Conservation (phyloP, 2,329 filamentous ascomycete genomes). For the Trichoderma cornu-damae region DNA sequence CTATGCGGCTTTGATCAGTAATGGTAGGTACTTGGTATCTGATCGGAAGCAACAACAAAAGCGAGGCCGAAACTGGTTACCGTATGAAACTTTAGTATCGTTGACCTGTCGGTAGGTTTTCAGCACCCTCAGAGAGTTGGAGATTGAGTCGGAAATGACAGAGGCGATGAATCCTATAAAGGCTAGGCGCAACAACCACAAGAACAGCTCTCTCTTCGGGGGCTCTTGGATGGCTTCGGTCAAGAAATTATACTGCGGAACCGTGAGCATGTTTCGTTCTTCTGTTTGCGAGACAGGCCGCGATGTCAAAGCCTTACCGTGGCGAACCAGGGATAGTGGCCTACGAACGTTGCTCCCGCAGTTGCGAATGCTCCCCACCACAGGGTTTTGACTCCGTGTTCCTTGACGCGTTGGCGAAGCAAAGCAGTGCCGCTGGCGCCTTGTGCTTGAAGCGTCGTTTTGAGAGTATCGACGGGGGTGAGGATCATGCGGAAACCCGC, state of each 20-base stretch:
- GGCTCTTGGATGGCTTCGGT: conserved; percentile 38
- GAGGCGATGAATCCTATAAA: conserved; percentile 40
- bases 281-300: neutral
- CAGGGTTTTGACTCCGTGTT: conserved; percentile 41
- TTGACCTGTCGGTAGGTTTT: conserved; percentile 49
- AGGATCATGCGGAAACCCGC: conserved; percentile 44
- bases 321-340: conserved; percentile 48
- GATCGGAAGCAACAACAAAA: neutral
- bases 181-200: conserved; percentile 41
- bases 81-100: conserved; percentile 42
- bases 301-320: conserved; percentile 32
- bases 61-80: conserved; percentile 26
- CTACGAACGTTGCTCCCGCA: conserved; percentile 44
- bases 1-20: too few species aligned
- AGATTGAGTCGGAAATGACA: conserved; percentile 42
- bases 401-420: conserved; percentile 41
- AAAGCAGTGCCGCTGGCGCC: conserved; percentile 39
- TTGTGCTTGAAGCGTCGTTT: conserved; percentile 46
- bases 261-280: neutral
- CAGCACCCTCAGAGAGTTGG: conserved; percentile 44
- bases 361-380: conserved; percentile 49
- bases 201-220: conserved; percentile 34
- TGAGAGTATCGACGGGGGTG: conserved; percentile 46
- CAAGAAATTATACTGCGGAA: conserved; percentile 40
- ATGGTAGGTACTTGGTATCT: neutral